phyloP scores from a whole-genome alignment of 139 green algal genomes.

The Tetradesmus lagerheimii region DNA sequence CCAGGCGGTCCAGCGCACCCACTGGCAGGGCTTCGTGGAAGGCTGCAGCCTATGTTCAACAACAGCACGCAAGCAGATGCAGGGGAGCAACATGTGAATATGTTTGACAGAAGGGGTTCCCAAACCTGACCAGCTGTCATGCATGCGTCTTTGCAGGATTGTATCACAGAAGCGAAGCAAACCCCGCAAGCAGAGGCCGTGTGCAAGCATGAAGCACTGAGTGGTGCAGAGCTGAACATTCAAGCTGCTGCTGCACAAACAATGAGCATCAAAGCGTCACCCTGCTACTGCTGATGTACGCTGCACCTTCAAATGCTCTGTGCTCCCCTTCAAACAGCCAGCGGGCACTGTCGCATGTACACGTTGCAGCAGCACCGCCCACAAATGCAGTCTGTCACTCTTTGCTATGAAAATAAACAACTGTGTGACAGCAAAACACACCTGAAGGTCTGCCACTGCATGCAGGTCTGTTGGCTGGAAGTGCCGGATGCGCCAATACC shows the following conservation, averaged over 20 bases:
- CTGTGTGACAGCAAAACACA: background rate
- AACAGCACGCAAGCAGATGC: background rate
- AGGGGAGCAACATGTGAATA: background rate
- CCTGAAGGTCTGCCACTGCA: conserved; percentile 40
- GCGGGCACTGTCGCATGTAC: background rate
- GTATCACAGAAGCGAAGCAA: background rate
- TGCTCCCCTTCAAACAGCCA: too few relatives aligned
- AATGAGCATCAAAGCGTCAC: background rate
- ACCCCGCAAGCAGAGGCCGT: background rate
- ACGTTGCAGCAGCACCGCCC: background rate
- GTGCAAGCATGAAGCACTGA: background rate
- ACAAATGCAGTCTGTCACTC: too few relatives aligned
- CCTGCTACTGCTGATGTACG: background rate
- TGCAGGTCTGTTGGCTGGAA: conserved; percentile 15
- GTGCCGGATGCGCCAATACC: conserved; percentile 33
- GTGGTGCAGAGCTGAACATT: background rate
- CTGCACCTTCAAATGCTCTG: too few relatives aligned
- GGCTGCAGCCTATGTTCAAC: conserved; percentile 3
- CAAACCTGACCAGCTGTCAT: background rate
- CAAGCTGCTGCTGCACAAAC: background rate
- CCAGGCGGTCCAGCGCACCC: conserved; percentile 34
- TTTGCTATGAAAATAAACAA: background rate
- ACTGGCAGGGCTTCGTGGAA: conserved; percentile 39
- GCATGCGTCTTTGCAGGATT: conserved; percentile 4
- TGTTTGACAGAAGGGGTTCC: background rate